Evolutionary conservation across 2,329 filamentous ascomycete genomes (phyloP), one percentile per base, ranked within the genome.

Genomic region (Diaporthe humulicola): DNA sequence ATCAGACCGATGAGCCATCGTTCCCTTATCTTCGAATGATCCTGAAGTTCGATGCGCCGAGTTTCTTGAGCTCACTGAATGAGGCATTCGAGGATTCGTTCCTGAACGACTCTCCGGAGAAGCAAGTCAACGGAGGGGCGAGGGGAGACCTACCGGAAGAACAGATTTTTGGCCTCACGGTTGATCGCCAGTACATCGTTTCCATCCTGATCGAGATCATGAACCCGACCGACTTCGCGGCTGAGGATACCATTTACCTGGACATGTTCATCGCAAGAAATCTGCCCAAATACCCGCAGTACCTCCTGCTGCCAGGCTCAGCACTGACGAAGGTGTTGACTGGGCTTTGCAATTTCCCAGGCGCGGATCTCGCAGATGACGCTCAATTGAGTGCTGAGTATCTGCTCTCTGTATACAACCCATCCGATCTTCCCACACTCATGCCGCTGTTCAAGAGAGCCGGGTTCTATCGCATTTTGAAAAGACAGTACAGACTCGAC

Each of bases 231-330:
- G 91, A 94, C 61, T 98, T 98, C 83, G 90, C 92, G 0, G 84
- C 92, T 0, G 91, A 94, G 76, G 95, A 98, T 81, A 96, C 94
- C 17, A 94, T 99, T 73, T 99, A 98, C 83, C 90, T 99, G 58
- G 95, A 99, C 84, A 99, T 99, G 95, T 99, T 99, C 81, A 94
- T 99, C 81, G 96, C 97, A 25, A 92, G 97, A 73, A 99, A 98
- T 81, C 86, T 99, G 67, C 95, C 97, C 4, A 99, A 99, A 82
- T 99, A 98, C 80, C 95, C 96, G 1, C 96, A 98, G 81, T 98
- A 98, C 80, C 92, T 99, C 69, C 90, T 98, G 15, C 91, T 99
- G 61, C 94, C 96, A 0, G 97, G 96, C 25, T 95, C 94, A 3
- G 93, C 94, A 2, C 88, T 99, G 0, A 94, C 95, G 75, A 92